Conservation (phyloP, 2,329 filamentous ascomycete species). For the Chrysosphaeria jannelii region DNA sequence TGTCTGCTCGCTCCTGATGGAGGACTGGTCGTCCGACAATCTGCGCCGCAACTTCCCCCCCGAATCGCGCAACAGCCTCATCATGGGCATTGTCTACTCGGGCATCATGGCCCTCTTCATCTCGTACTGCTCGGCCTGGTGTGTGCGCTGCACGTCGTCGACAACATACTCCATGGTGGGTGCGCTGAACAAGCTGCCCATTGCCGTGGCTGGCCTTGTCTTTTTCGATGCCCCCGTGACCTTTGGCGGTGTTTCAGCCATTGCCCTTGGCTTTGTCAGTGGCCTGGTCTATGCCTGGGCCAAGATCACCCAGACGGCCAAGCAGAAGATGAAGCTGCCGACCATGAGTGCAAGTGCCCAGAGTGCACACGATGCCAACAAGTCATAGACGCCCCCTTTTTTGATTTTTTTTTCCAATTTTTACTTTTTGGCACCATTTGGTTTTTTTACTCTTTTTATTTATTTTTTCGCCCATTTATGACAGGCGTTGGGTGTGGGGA, state of each 20-base stretch:
- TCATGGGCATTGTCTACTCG: conserved; percentile 78
- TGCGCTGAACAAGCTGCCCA: conserved; percentile 88
- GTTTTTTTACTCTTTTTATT: conserved; percentile 1
- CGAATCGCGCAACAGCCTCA: conserved; percentile 48
- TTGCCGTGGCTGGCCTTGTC: conserved; percentile 68
- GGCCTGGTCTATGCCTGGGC: conserved; percentile 74
- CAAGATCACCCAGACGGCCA: conserved; percentile 56
- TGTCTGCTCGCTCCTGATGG: conserved; percentile 47
- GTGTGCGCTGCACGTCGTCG: conserved; percentile 84
- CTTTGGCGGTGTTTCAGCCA: conserved; percentile 71
- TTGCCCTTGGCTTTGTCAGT: conserved; percentile 68
- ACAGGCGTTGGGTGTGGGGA: conserved; percentile 3
- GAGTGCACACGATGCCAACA: conserved; percentile 65
- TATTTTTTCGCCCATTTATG: neutral
- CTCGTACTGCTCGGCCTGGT: conserved; percentile 98
- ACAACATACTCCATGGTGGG: conserved; percentile 99
- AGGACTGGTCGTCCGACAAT: conserved; percentile 80
- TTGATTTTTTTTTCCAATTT: neutral
- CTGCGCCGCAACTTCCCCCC: conserved; percentile 63
- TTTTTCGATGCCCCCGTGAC: conserved; percentile 93
- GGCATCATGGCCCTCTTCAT: conserved; percentile 87
- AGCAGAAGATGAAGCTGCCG: conserved; percentile 23
- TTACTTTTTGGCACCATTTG: neutral
- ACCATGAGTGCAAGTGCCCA: conserved; percentile 72
- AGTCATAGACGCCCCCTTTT: conserved; percentile 16